phyloP scores from a whole-genome alignment of 1,284 basidiomycete genomes.

The Cryptococcus sp. region DNA sequence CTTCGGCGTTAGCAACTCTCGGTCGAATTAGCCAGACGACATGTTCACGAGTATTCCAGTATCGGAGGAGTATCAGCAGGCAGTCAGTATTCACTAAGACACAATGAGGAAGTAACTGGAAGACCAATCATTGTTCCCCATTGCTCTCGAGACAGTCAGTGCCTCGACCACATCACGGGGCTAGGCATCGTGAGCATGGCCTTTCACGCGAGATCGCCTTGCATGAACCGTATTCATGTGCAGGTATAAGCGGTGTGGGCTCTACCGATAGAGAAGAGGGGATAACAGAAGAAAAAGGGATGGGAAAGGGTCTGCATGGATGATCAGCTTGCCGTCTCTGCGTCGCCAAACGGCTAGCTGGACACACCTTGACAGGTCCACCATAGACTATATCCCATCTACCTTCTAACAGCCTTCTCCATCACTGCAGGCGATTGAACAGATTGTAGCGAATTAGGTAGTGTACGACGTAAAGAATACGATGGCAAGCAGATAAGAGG shows the following conservation, averaged over 20 bases:
- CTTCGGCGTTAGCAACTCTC: no score
- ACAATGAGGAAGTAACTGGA: no score
- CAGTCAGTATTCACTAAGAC: no score
- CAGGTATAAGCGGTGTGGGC: background rate
- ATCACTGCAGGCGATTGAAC: conserved; percentile 26
- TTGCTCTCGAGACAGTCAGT: no score
- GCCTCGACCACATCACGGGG: no score
- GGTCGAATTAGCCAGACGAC: no score
- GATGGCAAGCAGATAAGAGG: background rate
- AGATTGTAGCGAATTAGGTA: background rate
- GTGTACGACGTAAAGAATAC: background rate
- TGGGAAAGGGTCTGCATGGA: background rate
- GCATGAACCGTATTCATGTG: background rate
- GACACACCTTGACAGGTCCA: background rate
- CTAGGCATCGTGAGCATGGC: no score
- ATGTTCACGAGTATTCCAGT: no score
- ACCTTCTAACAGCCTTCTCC: conserved; percentile 46
- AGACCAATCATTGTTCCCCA: no score
- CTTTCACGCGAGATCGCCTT: background rate
- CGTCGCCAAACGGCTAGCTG: no score
- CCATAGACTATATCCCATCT: conserved; percentile 6
- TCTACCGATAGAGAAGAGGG: conserved; percentile 1
- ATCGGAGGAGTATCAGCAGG: no score
- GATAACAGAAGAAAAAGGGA: background rate
- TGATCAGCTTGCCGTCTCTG: background rate